Evolutionary conservation across 2,329 filamentous ascomycete species (phyloP).

Genomic region (Emergomyces orientalis): DNA sequence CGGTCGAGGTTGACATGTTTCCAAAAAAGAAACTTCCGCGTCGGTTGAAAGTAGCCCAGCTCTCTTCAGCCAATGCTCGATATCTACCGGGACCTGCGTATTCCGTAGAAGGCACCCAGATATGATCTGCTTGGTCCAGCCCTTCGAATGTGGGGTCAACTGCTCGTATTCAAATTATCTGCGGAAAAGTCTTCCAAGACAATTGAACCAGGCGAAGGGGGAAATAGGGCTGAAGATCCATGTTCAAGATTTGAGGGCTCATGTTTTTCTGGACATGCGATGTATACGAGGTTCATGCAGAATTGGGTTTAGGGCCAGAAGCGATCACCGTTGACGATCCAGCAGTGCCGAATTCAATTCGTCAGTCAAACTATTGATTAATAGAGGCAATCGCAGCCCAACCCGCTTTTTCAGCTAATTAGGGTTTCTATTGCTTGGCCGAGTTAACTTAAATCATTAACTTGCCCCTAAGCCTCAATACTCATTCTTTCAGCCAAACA

Average conservation of each 20-base stretch:
- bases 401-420: neutral
- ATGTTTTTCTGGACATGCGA: neutral
- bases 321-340: neutral
- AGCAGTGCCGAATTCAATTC: no score
- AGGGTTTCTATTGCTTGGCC: neutral
- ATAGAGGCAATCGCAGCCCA: no score
- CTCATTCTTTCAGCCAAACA: neutral
- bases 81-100: no score
- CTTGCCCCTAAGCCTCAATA: neutral
- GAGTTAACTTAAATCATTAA: neutral
- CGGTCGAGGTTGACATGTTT: neutral
- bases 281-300: neutral
- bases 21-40: neutral
- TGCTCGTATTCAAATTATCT: neutral
- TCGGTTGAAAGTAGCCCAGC: neutral
- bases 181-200: no score
- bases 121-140: neutral
- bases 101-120: no score
- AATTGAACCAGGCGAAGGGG: neutral
- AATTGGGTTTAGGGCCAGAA: neutral
- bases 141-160: neutral
- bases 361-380: no score
- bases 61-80: neutral
- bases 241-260: neutral
- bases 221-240: neutral